These are phyloP conservation scores for Mycena sanguinolenta DNA, from an alignment of 768 basidiomycete species.

Conservation along the genomic window DNA sequence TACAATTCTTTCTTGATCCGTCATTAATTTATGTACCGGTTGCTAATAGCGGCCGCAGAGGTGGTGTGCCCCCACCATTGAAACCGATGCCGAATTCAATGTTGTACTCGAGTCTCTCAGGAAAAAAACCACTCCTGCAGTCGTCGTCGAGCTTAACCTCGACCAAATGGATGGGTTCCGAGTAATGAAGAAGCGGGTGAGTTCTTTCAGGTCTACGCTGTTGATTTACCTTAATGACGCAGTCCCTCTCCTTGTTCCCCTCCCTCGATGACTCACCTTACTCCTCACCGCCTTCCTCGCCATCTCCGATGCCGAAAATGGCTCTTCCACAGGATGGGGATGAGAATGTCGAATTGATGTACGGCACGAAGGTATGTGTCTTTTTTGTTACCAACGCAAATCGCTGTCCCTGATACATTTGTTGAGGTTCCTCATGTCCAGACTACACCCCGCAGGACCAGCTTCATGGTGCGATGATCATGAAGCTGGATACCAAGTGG, in stretches of 20 bases:
- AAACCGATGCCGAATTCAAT: neutral
- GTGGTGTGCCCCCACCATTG: constrained; percentile 1
- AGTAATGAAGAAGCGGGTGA: constrained; percentile 27
- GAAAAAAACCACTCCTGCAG: constrained; percentile 27
- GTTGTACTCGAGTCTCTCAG: neutral
- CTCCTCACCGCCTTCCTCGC: neutral
- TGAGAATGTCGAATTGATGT: constrained; percentile 26
- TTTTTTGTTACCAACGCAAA: neutral
- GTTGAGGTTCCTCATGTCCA: constrained; percentile 36
- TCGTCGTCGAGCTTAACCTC: constrained; percentile 39
- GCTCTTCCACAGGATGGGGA: constrained; percentile 20
- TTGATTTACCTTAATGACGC: neutral
- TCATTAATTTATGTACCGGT: constrained; percentile 8
- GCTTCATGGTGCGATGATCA: constrained; percentile 25
- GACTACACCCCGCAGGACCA: constrained; percentile 29
- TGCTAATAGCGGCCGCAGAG: neutral
- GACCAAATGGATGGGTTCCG: constrained; percentile 41
- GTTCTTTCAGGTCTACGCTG: constrained; percentile 12
- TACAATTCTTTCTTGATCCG: constrained; percentile 8
- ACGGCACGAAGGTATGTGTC: constrained; percentile 33
- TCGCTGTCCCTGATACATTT: neutral
- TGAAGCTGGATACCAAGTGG: constrained; percentile 36
- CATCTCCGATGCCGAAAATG: neutral
- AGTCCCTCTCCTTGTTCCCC: neutral
- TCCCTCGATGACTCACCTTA: neutral